Evolutionary conservation across 306 rosid genomes (phyloP), one percentile per base, ranked within the genome.

Genomic region (Herpetospermum pedunculosum): DNA sequence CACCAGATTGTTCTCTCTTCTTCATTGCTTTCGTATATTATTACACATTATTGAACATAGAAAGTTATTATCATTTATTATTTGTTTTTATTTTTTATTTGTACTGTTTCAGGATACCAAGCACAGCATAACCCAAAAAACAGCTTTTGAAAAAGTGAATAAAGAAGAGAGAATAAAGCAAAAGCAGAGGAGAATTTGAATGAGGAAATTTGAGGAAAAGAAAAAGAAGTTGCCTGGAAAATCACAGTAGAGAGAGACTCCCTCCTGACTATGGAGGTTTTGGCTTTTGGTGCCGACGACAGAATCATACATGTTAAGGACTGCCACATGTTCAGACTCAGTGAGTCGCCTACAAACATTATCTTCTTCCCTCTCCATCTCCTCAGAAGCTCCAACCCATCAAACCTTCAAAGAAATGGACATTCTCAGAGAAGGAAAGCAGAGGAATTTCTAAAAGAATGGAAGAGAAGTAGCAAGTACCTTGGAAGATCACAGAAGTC

Each of bases 321-420:
- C 14, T 86, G 84, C 77, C 85, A 88, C 79, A 86, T 90, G 57
- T 88, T 88, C 55, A 83, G 72, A 63, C 94, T 86, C 86, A 88
- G 75, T 3, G 94, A 88, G 26, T 88, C 94, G 55, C 94, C 94
- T 28, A 88, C 94, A 82, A 86, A 88, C 94, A 88, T 88, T 14
- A 88, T 80, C 83, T 81, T 84, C 80, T 88, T 86, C 65, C 91
- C 94, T 8, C 58, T 88, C 79, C 82, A 74, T 44, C 21, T 76
- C 76, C 77, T 75, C 75, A 86, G 23, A 38, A 88, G 85, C 30
- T 70, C 44, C 83, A 78, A 19, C 58, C 88, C 94, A 57, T 88
- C 76, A 77, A 86, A 88, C 78, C 94, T 88, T 70, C 41, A 50
- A 35, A 18, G 4, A 41, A 57, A 19, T 35, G 1, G 26, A 46